Base-by-base conservation (phyloP, 2,329 filamentous ascomycete genomes). In the Ophidiomyces ophidiicola region DNA sequence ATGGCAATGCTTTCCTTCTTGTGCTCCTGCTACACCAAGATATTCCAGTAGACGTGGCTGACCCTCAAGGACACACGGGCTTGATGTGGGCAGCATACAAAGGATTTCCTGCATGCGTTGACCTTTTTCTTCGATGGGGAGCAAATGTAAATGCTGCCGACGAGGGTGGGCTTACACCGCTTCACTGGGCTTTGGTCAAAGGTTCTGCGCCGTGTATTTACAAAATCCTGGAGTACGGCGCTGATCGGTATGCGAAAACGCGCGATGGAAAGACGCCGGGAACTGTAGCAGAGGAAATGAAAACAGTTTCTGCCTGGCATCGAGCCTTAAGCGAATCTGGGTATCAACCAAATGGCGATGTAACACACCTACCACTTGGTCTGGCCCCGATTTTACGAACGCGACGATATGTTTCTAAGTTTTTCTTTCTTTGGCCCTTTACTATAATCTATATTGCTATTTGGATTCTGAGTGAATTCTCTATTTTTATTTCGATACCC, bases 41-140 rank as follows among this genome's bases (percentile, higher is more conserved):
- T 55, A 90, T 98, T 44, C 84, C 86, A 11, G 85, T 98, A 45
- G 90, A 98, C 57, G 82, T 90, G 4, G 71, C 80, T 38, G 90
- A 98, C 62, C 76, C 76, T 36, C 88, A 86, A 56, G 85, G 87
- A 4, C 92, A 98, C 61, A 96, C 90, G 1, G 81, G 80, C 44
- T 70, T 98, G 45, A 98, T 98, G 90, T 98, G 90, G 90, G 85
- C 90, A 12, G 88, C 88, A 11, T 98, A 98, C 67, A 98, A 98
- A 62, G 90, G 92, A 24, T 94, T 80, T 57, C 84, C 88, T 0
- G 78, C 81, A 32, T 93, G 85, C 51, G 88, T 96, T 33, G 90
- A 96, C 56, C 61, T 96, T 30, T 88, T 94, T 48, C 65, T 98
- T 43, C 78, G 86, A 50, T 98, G 90, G 86, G 92, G 90, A 38